A percentile compares a stretch with the other conserved stretches of the same genome.
phyloP scores from a whole-genome alignment of 2,329 filamentous ascomycete genomes.

The Colletotrichum brevisporum region DNA sequence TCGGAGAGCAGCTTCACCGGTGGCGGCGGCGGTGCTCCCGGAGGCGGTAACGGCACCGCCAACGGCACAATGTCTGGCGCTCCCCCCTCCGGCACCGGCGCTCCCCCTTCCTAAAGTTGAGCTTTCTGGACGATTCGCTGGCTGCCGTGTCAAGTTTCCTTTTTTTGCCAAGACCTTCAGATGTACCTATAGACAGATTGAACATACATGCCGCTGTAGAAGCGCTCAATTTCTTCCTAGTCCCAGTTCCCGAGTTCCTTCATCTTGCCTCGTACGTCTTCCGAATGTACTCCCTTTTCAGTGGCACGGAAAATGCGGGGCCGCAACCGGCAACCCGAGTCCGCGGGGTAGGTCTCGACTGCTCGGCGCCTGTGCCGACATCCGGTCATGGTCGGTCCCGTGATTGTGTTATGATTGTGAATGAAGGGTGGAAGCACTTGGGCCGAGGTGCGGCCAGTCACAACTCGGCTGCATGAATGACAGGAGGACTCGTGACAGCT shows the following conservation, averaged over 20 bases:
- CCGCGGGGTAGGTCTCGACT: too few relatives aligned
- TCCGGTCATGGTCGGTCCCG: too few relatives aligned
- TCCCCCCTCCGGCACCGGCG: constrained; percentile 22
- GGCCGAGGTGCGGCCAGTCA: background rate
- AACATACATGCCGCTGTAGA: constrained; percentile 18
- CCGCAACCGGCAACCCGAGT: too few relatives aligned
- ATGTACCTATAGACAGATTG: constrained; percentile 20
- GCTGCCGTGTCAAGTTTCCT: background rate
- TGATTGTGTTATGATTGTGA: background rate
- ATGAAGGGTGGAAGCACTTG: background rate
- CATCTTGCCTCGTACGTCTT: too few relatives aligned
- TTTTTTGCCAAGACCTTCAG: constrained; percentile 17
- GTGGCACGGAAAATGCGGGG: too few relatives aligned
- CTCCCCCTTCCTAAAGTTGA: constrained; percentile 14
- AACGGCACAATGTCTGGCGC: constrained; percentile 24
- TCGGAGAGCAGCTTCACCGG: constrained; percentile 14
- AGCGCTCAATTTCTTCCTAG: background rate
- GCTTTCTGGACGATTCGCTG: background rate
- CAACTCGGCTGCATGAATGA: background rate
- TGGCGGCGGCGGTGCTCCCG: constrained; percentile 19
- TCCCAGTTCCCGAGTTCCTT: background rate
- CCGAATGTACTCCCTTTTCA: too few relatives aligned
- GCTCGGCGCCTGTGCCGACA: too few relatives aligned
- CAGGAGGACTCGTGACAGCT: background rate
- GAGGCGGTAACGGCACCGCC: constrained; percentile 20